Base-by-base conservation (phyloP, 176 grass and related monocot species). In the Microstegium vimineum region DNA sequence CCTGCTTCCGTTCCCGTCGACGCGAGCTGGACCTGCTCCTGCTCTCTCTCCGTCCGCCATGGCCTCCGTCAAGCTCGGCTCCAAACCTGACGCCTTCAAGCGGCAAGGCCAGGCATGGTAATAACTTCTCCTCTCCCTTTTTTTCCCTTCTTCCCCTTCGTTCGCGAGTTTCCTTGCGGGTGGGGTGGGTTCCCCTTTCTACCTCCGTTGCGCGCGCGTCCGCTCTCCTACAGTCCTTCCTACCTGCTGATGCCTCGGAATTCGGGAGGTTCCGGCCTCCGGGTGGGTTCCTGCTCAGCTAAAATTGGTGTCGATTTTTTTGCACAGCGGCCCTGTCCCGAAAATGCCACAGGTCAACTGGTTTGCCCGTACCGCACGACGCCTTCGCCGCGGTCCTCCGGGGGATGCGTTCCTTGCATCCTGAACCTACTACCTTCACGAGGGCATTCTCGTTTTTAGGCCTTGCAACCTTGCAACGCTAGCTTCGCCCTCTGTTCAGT, bases 91-190 rank as follows among this genome's bases (percentile, higher is more conserved):
- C 56, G 87, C 91, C 59, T 94, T 97, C 91, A 87, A 82, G 72
- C 78, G 86, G 78, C 91, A 90, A 82, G 94, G 94, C 4, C 89
- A 94, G 88, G 91, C 94, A 45, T 97, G 91, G 94, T 94, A 92
- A n/a, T n/a, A n/a, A 43, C 16, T 18, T 49, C 46, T 52, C 81
- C 45, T 13, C n/a, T 10, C 22, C 25, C 8, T 2, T 14, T n/a
- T 59, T 37, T 47, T 32, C 1, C 14, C 18, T 8, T 1, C 9
- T 8, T 9, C 6, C 12, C 12, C 17, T 22, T 12, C 26, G 4
- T n/a, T n/a, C 66, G 10, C 9, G 0, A 45, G 17, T 84, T 84
- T 57, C 63, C 69, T 59, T 8, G 61, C 5, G 26, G 60, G 10
- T n/a, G n/a, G n/a, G n/a, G n/a, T 14, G 57, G 3, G 9, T 60